phyloP scores from a whole-genome alignment of 768 basidiomycete species.

The Lactarius sanguifluus region DNA sequence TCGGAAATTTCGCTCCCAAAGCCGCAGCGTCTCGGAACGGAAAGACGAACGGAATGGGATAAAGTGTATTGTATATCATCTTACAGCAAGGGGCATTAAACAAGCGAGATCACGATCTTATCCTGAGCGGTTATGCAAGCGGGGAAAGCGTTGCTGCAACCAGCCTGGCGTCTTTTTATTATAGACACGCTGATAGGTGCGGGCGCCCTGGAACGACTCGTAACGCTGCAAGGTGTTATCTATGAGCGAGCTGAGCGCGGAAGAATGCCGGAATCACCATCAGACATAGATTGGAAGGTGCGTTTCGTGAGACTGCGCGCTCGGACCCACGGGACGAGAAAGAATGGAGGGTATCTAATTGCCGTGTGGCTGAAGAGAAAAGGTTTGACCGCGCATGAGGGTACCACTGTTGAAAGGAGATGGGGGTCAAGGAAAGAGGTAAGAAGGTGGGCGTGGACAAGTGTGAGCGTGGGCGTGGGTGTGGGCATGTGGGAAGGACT shows the following conservation, averaged over 20 bases:
- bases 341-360: background rate
- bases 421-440: background rate
- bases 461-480: background rate
- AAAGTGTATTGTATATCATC: background rate
- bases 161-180: background rate
- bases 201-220: background rate
- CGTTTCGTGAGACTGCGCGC: background rate
- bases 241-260: conserved; percentile 8
- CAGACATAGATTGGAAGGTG: background rate
- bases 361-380: background rate
- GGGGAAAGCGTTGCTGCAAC: conserved; percentile 9
- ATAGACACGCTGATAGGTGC: conserved; percentile 5
- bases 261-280: background rate
- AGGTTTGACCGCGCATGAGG: background rate
- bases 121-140: background rate
- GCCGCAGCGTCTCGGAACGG: conserved; percentile 3
- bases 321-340: conserved; percentile 18
- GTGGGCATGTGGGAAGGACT: background rate
- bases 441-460: background rate
- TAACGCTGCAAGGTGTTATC: background rate
- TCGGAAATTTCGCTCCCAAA: background rate
- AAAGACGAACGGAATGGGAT: conserved; percentile 1
- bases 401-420: background rate
- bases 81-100: background rate
- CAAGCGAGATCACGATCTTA: conserved; percentile 12